Evolutionary conservation across 2,329 filamentous ascomycete species (phyloP).

Genomic region (Podosphaera xanthii): DNA sequence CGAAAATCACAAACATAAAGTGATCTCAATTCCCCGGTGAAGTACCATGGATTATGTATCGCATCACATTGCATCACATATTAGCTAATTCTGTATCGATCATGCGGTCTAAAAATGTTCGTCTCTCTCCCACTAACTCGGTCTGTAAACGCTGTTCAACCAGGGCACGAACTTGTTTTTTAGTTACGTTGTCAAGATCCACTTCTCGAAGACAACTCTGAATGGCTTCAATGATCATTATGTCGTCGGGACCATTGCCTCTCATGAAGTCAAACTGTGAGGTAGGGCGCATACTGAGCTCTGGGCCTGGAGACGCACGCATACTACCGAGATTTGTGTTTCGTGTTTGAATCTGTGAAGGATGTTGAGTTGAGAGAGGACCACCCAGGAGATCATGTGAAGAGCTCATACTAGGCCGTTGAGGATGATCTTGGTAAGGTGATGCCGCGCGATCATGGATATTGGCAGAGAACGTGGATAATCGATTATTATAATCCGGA

Average conservation of each 20-base stretch:
- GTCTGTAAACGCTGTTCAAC: conserved; percentile 79
- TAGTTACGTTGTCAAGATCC: conserved; percentile 89
- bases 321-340: conserved; percentile 2
- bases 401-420: conserved; percentile 32
- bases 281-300: conserved; percentile 26
- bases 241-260: conserved; percentile 49
- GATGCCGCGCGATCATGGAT: conserved; percentile 27
- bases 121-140: conserved; percentile 65
- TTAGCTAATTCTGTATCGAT: conserved; percentile 86
- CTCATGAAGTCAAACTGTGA: conserved; percentile 39
- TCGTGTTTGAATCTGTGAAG: conserved; percentile 18
- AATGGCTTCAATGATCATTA: conserved; percentile 63
- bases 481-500: conserved; percentile 28
- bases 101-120: conserved; percentile 72
- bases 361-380: conserved; percentile 15
- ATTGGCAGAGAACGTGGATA: conserved; percentile 45
- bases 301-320: conserved; percentile 22
- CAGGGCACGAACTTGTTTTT: conserved; percentile 82
- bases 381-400: conserved; percentile 17
- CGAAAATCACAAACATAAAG: too few relatives aligned
- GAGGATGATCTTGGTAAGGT: conserved; percentile 33
- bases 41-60: neutral
- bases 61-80: conserved; percentile 35
- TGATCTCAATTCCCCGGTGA: too few relatives aligned
- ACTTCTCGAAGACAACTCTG: conserved; percentile 65